Base-by-base conservation (phyloP, 1,139 yeast genomes). In the Yamadazyma aaseri region DNA sequence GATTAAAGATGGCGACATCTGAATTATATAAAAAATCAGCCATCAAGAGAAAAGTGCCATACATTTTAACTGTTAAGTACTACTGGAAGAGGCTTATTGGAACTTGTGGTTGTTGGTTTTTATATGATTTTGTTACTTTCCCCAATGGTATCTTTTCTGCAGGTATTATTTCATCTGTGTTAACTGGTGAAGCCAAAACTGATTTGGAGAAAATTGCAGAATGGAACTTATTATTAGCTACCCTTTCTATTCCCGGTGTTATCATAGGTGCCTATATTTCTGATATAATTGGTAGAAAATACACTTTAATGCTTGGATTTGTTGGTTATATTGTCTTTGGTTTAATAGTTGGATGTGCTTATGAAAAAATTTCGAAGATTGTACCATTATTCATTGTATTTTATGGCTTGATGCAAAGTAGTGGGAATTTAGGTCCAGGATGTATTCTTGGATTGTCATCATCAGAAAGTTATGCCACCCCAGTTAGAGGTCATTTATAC, bases 371-470 rank as follows among this genome's bases (percentile, higher is more conserved):
- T 33, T 54, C 56, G 30, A 56, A 60, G 16, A 69, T 68, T 35
- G 62, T 70, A 10, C 64, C 70, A 2, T 55, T 68, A 31, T 71
- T 73, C 44, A 63, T 73, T 38, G 59, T 73, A 13, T 63, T 72
- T 38, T 73, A 70, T 44, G 78, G 76, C 9, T 53, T 71, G 23
- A 63, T 72, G 69, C 65, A 65, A 58, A 58, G 69, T 14, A 48
- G 55, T 33, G 89, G 89, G 47, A 82, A 82, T 56, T 63, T 81
- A 47, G 92, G 94, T 3, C 92, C 92, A 3, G 92, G 92, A 45
- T 73, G 82, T 52, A 76, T 76, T 68, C 64, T 83, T 71, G 92
- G 92, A 7, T 66, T 84, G 37, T 63, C 75, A 3, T 72, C 86
- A 8, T 73, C 84, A 20, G 92, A 84, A 55, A 68, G 78, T 3